Base-by-base conservation (phyloP, 768 basidiomycete genomes). In the Strobilomyces confusus region DNA sequence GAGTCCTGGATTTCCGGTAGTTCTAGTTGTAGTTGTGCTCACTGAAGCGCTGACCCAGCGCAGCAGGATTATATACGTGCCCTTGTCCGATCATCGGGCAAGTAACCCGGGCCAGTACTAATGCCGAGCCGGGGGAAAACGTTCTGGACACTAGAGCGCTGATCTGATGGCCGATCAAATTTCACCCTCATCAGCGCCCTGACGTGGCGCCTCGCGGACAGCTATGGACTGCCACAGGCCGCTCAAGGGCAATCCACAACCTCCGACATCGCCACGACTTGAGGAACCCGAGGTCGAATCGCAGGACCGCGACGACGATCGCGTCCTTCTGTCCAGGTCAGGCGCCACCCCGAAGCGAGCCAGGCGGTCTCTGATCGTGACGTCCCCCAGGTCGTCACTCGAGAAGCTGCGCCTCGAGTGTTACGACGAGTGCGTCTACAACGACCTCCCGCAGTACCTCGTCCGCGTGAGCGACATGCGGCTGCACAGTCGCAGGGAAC, bases 391-490 rank as follows among this genome's bases (percentile, higher is more conserved):
- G 9, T 44, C 45, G 1, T 48, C 46, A 0, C 44, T 58, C 12
- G 22, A 5, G 8, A 36, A 32, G 13, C 22, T 50, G 13, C 52
- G 29, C 44, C 30, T 58, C 30, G 36, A 49, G 8, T 59, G 45
- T 11, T 57, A 15, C 2, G 54, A 49, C 34, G 52, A 53, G 46
- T 51, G 38, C 14, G 8, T 47, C 52, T 52, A 40, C 51, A 62
- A 58, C 5, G 52, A 58, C 20, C 9, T 58, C 0, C 60, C 60
- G 4, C 61, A 54, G 40, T 58, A 58, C 46, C 52, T 61, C 48
- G 32, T 61, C 5, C 59, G 51, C 9, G 38, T 54, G 33, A 36
- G 33, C 6, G 60, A 62, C 11, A 59, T 62, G 56, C 30, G 44
- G 5, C 52, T 62, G 13, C 40, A 44, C 33, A 44, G 23, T 33